Base-by-base conservation (phyloP, 306 rosid genomes). In the Malus asiatica region DNA sequence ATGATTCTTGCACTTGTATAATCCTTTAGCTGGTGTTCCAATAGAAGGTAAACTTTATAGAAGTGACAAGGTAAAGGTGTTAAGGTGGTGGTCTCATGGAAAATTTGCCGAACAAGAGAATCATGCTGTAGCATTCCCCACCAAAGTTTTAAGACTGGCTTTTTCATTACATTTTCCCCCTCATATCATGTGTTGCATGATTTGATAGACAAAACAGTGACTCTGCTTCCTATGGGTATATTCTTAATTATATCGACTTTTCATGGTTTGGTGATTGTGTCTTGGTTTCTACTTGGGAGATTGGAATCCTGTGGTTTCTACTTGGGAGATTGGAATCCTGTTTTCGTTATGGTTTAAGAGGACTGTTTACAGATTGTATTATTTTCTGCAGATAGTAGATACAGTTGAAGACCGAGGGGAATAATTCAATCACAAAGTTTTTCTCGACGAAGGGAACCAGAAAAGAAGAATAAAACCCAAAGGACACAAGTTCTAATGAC, bases 361-460 rank as follows among this genome's bases (percentile, higher is more conserved):
- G 51, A 58, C 2, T 30, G 70, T 13, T 58, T 74, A 70, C 62
- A 60, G 68, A 33, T 66, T 25, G 52, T 72, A 55, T 27, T 27
- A 55, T 84, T 66, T 79, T 70, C 77, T 68, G 76, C 89, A 94
- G 98, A 87, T 91, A 82, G 76, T 88, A 94, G 98, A 87, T 91
- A 77, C 85, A 88, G 44, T 63, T 87, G 46, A 90, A 90, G 84
- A 51, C 86, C 9, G 88, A 85, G 78, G 79, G 87, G 72, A 86
- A 78, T 72, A 84, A 76, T 52, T 78, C 86, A 32, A 91, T 91
- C 73, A 87, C 96, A 10, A 86, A 74, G 70, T 93, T 93, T 81
- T 91, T 93, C 78, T 78, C 87, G 13, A 74, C 75, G 42, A 90
- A 85, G 82, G 86, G 80, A 48, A 68, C 48, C 44, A 84, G 82